A percentile compares a stretch with the other conserved stretches of the same genome.
Conservation (phyloP, 768 basidiomycete species). For the Suillus fuscotomentosus region DNA sequence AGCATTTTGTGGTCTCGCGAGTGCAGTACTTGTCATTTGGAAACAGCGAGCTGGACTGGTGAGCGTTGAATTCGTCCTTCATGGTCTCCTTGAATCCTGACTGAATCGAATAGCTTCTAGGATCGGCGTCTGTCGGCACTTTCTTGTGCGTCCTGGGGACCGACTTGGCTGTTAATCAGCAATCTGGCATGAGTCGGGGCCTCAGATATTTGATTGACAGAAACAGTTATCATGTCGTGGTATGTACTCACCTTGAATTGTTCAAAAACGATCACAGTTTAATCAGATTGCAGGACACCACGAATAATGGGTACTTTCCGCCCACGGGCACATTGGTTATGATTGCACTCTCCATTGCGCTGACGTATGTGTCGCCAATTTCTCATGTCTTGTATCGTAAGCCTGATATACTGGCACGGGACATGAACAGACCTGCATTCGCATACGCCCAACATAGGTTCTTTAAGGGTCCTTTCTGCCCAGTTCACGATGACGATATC, state of each 20-base stretch:
- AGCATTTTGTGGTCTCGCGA: conserved; percentile 40
- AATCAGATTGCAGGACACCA: conserved; percentile 40
- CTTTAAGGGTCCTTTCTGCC: conserved; percentile 51
- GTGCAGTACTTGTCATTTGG: conserved; percentile 42
- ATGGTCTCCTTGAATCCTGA: neutral
- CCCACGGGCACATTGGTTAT: conserved; percentile 48
- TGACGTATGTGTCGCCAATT: conserved; percentile 50
- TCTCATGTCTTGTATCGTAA: neutral
- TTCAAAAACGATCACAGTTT: conserved; percentile 5
- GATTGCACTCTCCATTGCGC: conserved; percentile 49
- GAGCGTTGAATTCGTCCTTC: conserved; percentile 21
- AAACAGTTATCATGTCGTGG: conserved; percentile 55
- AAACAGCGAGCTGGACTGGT: conserved; percentile 52
- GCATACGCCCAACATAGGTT: conserved; percentile 52
- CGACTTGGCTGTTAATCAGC: conserved; percentile 56
- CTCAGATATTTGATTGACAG: conserved; percentile 63
- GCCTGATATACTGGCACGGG: neutral
- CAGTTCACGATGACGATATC: conserved; percentile 20
- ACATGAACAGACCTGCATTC: conserved; percentile 43
- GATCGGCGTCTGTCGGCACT: conserved; percentile 59
- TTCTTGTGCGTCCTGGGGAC: conserved; percentile 56
- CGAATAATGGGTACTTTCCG: conserved; percentile 49
- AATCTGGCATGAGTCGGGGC: conserved; percentile 62
- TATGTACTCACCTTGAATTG: conserved; percentile 27
- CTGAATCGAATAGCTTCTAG: conserved; percentile 8